These are phyloP conservation scores for Raphanus sativus DNA, from an alignment of 345 rosid species.

Conservation along the genomic window DNA sequence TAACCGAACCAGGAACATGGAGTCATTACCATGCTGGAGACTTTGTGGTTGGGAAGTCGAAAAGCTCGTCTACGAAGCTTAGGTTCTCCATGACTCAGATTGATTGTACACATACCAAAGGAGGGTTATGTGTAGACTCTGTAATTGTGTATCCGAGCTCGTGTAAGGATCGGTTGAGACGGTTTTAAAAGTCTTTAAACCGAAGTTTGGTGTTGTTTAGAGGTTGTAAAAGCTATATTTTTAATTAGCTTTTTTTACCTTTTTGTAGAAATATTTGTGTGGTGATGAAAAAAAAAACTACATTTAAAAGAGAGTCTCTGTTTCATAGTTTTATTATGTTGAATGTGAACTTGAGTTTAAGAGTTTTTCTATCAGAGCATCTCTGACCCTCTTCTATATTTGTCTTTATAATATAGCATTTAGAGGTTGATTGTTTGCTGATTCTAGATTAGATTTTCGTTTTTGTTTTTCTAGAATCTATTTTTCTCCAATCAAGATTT, in stretches of 20 bases:
- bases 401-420: too few relatives aligned
- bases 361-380: not conserved
- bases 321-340: not conserved
- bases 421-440: too few relatives aligned
- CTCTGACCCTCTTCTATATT: too few relatives aligned
- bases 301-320: slow-evolving; percentile 8
- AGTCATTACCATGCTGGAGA: slow-evolving; percentile 78
- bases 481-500: too few relatives aligned
- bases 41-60: slow-evolving; percentile 52
- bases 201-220: slow-evolving; percentile 26
- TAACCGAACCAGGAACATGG: slow-evolving; percentile 76
- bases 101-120: slow-evolving; percentile 98
- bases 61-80: slow-evolving; percentile 44
- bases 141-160: slow-evolving; percentile 70
- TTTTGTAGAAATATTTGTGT: slow-evolving; percentile 16
- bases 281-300: not conserved
- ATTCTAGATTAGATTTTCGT: too few relatives aligned
- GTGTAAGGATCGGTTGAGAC: slow-evolving; percentile 59
- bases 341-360: not conserved
- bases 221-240: slow-evolving; percentile 27
- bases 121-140: slow-evolving; percentile 86
- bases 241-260: slow-evolving; percentile 14
- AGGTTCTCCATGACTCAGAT: slow-evolving; percentile 91
- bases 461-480: too few relatives aligned
- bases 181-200: slow-evolving; percentile 45